phyloP scores from a whole-genome alignment of 495 filamentous ascomycete genomes.

The Friedmanniomyces simplex region DNA sequence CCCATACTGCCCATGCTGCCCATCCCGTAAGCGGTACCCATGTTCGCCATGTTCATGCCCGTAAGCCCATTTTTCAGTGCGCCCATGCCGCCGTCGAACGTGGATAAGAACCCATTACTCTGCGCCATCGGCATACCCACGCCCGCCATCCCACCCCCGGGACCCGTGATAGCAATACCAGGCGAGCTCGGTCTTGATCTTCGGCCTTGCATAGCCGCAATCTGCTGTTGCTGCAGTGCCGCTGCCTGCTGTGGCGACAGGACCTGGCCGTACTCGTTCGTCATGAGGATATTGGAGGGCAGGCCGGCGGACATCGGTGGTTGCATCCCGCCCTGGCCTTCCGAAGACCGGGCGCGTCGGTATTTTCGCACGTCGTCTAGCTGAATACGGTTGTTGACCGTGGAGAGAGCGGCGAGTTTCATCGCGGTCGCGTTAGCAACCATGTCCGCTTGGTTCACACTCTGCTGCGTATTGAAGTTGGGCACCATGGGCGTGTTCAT shows the following conservation, averaged over 20 bases:
- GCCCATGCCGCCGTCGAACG: slow-evolving; percentile 71
- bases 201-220: slow-evolving; percentile 59
- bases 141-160: slow-evolving; percentile 38
- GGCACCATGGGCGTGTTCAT: slow-evolving; percentile 93
- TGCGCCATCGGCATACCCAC: slow-evolving; percentile 63
- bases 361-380: slow-evolving; percentile 93
- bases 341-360: slow-evolving; percentile 80
- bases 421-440: slow-evolving; percentile 97
- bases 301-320: slow-evolving; percentile 35
- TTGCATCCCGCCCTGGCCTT: slow-evolving; percentile 52
- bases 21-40: background rate
- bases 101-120: slow-evolving; percentile 88
- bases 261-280: slow-evolving; percentile 84
- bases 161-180: slow-evolving; percentile 70
- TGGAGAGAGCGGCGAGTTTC: slow-evolving; percentile 94
- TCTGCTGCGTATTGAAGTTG: slow-evolving; percentile 53
- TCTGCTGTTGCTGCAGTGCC: slow-evolving; percentile 74
- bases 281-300: slow-evolving; percentile 68
- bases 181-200: slow-evolving; percentile 91
- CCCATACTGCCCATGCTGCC: slow-evolving; percentile 14
- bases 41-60: slow-evolving; percentile 57
- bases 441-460: slow-evolving; percentile 79
- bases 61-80: slow-evolving; percentile 60
- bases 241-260: slow-evolving; percentile 75
- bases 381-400: slow-evolving; percentile 96